Evolutionary conservation across 2,329 filamentous ascomycete species (phyloP).

Genomic region (Aspergillus felis): DNA sequence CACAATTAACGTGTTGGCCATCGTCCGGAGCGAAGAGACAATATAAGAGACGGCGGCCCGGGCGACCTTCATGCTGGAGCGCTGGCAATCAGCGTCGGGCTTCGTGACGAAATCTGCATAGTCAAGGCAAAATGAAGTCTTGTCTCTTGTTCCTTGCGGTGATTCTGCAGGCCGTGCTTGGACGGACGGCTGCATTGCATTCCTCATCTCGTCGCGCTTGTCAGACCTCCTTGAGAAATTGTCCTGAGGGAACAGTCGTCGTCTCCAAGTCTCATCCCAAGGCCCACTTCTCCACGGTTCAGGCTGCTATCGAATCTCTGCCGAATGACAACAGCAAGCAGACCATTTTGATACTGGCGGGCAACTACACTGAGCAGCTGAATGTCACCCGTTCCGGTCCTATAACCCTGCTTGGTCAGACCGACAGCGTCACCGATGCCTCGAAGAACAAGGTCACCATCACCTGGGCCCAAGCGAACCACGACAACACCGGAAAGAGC

Average conservation of each 20-base stretch:
- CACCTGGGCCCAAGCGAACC: slow-evolving; percentile 55
- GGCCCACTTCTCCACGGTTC: slow-evolving; percentile 38
- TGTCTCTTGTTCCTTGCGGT: background rate
- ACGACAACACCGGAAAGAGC: slow-evolving; percentile 34
- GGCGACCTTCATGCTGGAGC: background rate
- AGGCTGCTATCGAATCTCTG: slow-evolving; percentile 47
- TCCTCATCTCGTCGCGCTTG: slow-evolving; percentile 17
- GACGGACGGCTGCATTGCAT: slow-evolving; percentile 5
- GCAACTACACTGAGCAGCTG: slow-evolving; percentile 60
- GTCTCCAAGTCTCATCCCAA: slow-evolving; percentile 21
- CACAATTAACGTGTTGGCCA: background rate
- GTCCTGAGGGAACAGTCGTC: slow-evolving; percentile 25
- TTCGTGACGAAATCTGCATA: background rate
- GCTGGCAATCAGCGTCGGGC: background rate
- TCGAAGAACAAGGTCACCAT: slow-evolving; percentile 53
- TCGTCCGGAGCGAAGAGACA: slow-evolving; percentile 4
- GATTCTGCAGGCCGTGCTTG: slow-evolving; percentile 3
- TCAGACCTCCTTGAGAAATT: slow-evolving; percentile 21
- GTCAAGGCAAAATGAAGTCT: background rate
- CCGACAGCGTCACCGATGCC: slow-evolving; percentile 45
- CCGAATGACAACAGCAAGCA: slow-evolving; percentile 45
- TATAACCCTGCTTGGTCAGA: slow-evolving; percentile 59
- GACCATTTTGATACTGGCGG: slow-evolving; percentile 58
- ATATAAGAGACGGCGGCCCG: slow-evolving; percentile 2
- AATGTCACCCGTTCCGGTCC: slow-evolving; percentile 62